Evolutionary conservation across 768 basidiomycete genomes (phyloP).

Genomic region (Russula dissimulans): DNA sequence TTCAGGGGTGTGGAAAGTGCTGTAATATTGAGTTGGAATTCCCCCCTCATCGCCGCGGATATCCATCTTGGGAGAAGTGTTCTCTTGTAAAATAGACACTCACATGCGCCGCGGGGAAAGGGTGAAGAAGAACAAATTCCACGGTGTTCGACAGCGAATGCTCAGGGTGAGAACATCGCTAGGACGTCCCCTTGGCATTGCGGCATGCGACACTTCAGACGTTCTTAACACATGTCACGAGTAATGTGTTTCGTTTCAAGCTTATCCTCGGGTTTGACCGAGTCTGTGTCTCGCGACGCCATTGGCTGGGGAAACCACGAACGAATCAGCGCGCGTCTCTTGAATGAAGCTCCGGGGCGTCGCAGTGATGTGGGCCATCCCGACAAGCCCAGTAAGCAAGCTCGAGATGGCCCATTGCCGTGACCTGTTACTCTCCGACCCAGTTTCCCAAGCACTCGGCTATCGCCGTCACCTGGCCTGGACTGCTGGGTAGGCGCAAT

Average conservation of each 20-base stretch:
- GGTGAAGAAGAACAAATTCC: neutral
- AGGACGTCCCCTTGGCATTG: neutral
- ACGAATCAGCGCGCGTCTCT: neutral
- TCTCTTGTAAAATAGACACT: neutral
- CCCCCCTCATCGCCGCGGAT: slow-evolving; percentile 2
- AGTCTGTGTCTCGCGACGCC: neutral
- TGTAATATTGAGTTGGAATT: neutral
- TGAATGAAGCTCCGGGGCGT: neutral
- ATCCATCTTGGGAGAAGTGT: neutral
- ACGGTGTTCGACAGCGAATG: neutral
- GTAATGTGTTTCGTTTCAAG: neutral
- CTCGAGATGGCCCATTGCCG: neutral
- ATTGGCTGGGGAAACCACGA: neutral
- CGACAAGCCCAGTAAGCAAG: neutral
- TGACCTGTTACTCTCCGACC: neutral
- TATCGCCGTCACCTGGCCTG: neutral
- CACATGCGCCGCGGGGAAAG: slow-evolving; percentile 2
- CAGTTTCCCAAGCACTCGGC: neutral
- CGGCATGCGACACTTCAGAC: neutral
- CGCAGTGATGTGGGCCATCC: neutral
- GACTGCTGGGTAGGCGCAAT: neutral
- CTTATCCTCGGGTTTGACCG: neutral
- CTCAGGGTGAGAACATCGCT: neutral
- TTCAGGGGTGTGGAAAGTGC: neutral
- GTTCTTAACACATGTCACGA: neutral